phyloP scores from a whole-genome alignment of 306 rosid species.

The Aeschynomene evenia region DNA sequence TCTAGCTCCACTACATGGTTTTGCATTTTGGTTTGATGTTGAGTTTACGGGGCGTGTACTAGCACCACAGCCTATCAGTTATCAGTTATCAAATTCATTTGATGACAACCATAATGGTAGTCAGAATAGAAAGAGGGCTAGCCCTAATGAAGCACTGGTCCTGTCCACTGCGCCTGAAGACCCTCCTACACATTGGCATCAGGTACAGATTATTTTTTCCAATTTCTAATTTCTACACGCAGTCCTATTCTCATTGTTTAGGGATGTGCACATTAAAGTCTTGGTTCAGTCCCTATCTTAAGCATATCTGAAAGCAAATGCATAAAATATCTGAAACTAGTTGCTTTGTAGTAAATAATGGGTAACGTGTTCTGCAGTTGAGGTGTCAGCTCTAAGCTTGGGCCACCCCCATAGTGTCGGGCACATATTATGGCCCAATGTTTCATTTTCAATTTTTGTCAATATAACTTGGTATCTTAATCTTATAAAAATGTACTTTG shows the following conservation, averaged over 20 bases:
- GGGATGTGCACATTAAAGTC: neutral
- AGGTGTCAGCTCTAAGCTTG: neutral
- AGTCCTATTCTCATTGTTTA: conserved; percentile 3
- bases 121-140: conserved; percentile 54
- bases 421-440: neutral
- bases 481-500: conserved; percentile 35
- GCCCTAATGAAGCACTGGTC: conserved; percentile 50
- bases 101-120: conserved; percentile 45
- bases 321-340: neutral
- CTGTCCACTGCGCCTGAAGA: conserved; percentile 85
- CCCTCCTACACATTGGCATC: conserved; percentile 89
- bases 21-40: conserved; percentile 92
- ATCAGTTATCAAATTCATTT: conserved; percentile 23
- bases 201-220: conserved; percentile 41
- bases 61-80: conserved; percentile 32
- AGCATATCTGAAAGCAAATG: neutral
- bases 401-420: neutral
- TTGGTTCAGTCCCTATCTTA: neutral
- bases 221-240: neutral
- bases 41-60: conserved; percentile 55
- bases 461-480: neutral
- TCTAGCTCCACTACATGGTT: conserved; percentile 82
- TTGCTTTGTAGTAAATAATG: neutral
- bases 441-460: neutral
- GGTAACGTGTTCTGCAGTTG: neutral